These are phyloP conservation scores for Ophiostoma piceae DNA, from an alignment of 2,329 filamentous ascomycete species.

Conservation along the genomic window DNA sequence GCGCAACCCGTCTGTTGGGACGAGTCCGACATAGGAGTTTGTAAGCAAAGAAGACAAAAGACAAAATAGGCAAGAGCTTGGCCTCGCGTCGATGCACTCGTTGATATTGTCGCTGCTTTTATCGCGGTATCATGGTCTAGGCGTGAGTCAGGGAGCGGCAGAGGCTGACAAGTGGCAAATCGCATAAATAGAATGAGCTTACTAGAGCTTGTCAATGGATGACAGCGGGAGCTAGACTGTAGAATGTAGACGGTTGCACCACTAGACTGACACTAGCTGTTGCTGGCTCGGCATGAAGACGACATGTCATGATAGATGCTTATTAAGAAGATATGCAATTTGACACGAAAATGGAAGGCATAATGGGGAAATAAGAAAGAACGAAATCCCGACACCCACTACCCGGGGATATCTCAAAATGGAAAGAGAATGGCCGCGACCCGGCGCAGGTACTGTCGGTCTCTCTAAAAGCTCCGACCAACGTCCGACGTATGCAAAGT, in stretches of 20 bases:
- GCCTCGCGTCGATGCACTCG: background rate
- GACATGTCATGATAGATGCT: background rate
- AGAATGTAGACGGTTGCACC: background rate
- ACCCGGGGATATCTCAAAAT: background rate
- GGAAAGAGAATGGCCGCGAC: background rate
- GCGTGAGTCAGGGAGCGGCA: background rate
- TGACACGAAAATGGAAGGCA: background rate
- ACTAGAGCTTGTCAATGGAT: background rate
- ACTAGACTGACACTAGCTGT: background rate
- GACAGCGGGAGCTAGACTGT: background rate
- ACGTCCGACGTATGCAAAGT: background rate
- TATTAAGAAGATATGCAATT: background rate
- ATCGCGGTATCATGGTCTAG: conserved; percentile 1
- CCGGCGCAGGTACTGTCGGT: no score
- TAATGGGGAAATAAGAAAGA: background rate
- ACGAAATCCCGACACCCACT: background rate
- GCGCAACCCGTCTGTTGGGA: background rate
- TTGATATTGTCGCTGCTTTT: background rate
- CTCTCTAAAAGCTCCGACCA: background rate
- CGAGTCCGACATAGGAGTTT: no score
- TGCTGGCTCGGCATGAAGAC: background rate
- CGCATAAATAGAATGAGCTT: background rate
- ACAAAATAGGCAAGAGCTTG: no score
- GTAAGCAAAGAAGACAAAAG: no score
- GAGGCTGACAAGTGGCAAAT: background rate